These are phyloP conservation scores for Baeospora myosura DNA, from an alignment of 1,284 basidiomycete genomes.

Conservation along the genomic window DNA sequence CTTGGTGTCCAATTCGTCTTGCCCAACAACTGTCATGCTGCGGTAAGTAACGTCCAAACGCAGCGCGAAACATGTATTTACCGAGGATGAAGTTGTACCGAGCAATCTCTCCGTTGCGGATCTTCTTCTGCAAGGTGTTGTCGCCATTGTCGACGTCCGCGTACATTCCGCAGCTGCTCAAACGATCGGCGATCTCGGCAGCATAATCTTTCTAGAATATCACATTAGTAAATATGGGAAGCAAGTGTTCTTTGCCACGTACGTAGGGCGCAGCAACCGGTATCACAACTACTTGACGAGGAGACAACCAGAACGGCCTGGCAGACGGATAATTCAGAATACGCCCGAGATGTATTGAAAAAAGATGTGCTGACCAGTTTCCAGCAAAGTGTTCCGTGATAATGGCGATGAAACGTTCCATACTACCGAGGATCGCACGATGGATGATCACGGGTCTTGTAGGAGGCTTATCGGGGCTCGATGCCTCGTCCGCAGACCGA, in stretches of 20 bases:
- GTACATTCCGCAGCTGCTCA: conserved; percentile 72
- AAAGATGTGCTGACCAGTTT: conserved; percentile 69
- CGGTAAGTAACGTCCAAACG: conserved; percentile 3
- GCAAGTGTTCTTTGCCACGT: conserved; percentile 26
- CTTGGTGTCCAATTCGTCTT: conserved; percentile 78
- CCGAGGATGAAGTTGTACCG: conserved; percentile 98
- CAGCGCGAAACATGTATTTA: conserved; percentile 35
- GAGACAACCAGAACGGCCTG: conserved; percentile 96
- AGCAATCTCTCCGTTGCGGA: conserved; percentile 85
- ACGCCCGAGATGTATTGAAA: conserved; percentile 3
- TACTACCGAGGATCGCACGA: conserved; percentile 89
- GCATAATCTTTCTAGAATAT: conserved; percentile 81
- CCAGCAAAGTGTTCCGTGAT: conserved; percentile 96
- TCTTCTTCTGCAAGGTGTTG: conserved; percentile 95
- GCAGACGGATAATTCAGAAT: conserved; percentile 3
- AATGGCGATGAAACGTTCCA: conserved; percentile 97
- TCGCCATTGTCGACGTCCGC: conserved; percentile 90
- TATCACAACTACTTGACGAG: conserved; percentile 90
- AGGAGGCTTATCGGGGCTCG: conserved; percentile 51
- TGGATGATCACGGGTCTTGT: conserved; percentile 96
- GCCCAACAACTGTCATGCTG: conserved; percentile 73
- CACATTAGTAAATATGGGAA: conserved; percentile 1
- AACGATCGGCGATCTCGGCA: conserved; percentile 62
- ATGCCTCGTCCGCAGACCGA: conserved; percentile 66
- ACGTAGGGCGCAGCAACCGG: conserved; percentile 87